Evolutionary conservation across 2,329 filamentous ascomycete genomes (phyloP), one percentile per base, ranked within the genome.

Genomic region (Colletotrichum sp.): DNA sequence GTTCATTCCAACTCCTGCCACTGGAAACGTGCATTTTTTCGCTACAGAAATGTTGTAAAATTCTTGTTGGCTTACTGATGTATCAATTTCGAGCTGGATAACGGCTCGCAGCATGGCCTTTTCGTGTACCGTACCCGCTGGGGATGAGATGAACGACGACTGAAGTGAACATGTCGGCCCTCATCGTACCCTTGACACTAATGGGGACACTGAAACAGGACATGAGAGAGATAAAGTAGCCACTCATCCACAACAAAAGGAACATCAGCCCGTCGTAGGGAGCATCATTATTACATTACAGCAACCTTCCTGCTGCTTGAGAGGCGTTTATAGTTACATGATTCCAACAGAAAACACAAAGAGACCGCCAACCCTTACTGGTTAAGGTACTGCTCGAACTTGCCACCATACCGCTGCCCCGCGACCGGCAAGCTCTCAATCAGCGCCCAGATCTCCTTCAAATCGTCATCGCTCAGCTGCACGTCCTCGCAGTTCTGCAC

Each of bases 401-500:
- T 34, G n/a, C 59, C 59, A 30, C 68, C 68, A 48, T 92, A 92
- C 36, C 91, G 84, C 4, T 78, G 81, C 2, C 91, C 91, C 4
- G 83, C 82, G 8, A 87, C 79, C 57, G 86, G 84, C 78, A 90
- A 89, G 69, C 83, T 85, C 7, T 81, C 83, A 18, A 92, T 79
- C 10, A 90, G 86, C n/a, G 79, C 78, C 65, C 91, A 87, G 61
- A 92, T 88, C 75, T 87, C 85, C 4, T 80, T 80, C 81, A 91
- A 80, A 75, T 92, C 91, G 6, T 86, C 85, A 2, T 87, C 84
- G 2, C 83, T 87, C 60, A 93, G 81, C 3, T 87, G 83, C 6
- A 92, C 83, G 34, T 85, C 79, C 72, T 85, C 87, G 48, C 86
- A 83, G 79, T 95, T 94, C 86, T 94, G 92, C 28, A 85, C 79